Conservation (phyloP, 441 rosid species). For the Jatropha podagrica region DNA sequence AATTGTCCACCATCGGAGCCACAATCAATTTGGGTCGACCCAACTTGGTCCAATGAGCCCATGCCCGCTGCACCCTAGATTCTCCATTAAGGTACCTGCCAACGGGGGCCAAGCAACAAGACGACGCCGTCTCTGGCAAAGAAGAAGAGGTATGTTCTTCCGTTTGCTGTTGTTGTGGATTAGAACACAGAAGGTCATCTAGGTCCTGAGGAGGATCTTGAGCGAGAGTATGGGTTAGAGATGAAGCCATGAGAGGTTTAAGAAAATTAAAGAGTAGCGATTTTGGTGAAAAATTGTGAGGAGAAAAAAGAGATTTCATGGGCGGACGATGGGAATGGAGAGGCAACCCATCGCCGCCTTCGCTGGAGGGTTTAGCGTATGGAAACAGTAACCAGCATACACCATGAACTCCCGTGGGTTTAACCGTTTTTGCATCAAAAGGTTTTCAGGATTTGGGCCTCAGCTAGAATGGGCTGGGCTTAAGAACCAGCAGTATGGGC, state of each 20-base stretch:
- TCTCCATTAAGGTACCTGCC: constrained; percentile 33
- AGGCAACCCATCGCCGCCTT: constrained; percentile 52
- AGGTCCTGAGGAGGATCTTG: constrained; percentile 26
- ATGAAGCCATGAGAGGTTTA: constrained; percentile 26
- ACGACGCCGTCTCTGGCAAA: constrained; percentile 17
- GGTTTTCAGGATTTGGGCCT: neutral
- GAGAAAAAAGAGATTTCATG: constrained; percentile 34
- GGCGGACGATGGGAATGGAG: constrained; percentile 35
- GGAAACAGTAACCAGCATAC: neutral
- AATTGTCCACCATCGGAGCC: constrained; percentile 96
- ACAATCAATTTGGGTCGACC: constrained; percentile 79
- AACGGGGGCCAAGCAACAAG: constrained; percentile 25
- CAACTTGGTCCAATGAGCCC: constrained; percentile 80
- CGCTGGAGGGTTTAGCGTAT: neutral
- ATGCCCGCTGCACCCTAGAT: constrained; percentile 56
- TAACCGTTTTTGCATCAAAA: neutral
- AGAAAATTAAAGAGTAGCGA: constrained; percentile 11
- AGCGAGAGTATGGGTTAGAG: constrained; percentile 20
- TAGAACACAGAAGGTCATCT: constrained; percentile 40
- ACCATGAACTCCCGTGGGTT: neutral
- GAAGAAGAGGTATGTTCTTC: constrained; percentile 14
- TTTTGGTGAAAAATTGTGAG: constrained; percentile 1
- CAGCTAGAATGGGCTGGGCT: neutral
- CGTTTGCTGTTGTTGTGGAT: constrained; percentile 11
- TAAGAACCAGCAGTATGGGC: no score